Evolutionary conservation across 2,329 filamentous ascomycete genomes (phyloP).

Genomic region (Trichophaea hybrida): DNA sequence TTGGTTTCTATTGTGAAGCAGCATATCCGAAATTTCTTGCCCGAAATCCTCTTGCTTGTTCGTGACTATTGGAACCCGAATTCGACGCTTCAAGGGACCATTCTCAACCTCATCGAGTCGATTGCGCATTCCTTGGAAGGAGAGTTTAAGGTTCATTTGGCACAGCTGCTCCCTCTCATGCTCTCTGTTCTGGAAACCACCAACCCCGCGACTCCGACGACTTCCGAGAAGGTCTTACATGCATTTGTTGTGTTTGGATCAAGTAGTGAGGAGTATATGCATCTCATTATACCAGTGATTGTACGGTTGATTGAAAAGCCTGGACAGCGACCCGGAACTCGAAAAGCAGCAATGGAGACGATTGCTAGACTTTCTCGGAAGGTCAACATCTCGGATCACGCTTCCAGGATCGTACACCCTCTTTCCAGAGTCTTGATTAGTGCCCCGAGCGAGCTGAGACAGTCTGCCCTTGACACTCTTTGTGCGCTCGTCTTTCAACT

Average conservation of each 20-base stretch:
- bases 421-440: slow-evolving; percentile 67
- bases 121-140: slow-evolving; percentile 88
- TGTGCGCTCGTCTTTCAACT: slow-evolving; percentile 93
- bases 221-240: slow-evolving; percentile 65
- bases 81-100: slow-evolving; percentile 72
- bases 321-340: slow-evolving; percentile 61
- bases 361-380: slow-evolving; percentile 87
- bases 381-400: slow-evolving; percentile 94
- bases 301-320: slow-evolving; percentile 87
- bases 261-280: slow-evolving; percentile 97
- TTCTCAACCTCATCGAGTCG: slow-evolving; percentile 79
- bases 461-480: slow-evolving; percentile 79
- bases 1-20: slow-evolving; percentile 91
- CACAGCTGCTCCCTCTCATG: slow-evolving; percentile 80
- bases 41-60: slow-evolving; percentile 70
- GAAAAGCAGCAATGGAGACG: slow-evolving; percentile 84
- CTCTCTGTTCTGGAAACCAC: slow-evolving; percentile 86
- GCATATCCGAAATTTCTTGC: slow-evolving; percentile 83
- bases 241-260: slow-evolving; percentile 92
- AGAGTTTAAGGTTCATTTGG: slow-evolving; percentile 94
- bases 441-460: slow-evolving; percentile 56
- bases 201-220: slow-evolving; percentile 56
- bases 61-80: slow-evolving; percentile 81
- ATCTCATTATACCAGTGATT: slow-evolving; percentile 90
- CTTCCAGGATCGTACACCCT: slow-evolving; percentile 90